phyloP scores from a whole-genome alignment of 2,329 filamentous ascomycete genomes.

The Chalaropsis thielavioides region DNA sequence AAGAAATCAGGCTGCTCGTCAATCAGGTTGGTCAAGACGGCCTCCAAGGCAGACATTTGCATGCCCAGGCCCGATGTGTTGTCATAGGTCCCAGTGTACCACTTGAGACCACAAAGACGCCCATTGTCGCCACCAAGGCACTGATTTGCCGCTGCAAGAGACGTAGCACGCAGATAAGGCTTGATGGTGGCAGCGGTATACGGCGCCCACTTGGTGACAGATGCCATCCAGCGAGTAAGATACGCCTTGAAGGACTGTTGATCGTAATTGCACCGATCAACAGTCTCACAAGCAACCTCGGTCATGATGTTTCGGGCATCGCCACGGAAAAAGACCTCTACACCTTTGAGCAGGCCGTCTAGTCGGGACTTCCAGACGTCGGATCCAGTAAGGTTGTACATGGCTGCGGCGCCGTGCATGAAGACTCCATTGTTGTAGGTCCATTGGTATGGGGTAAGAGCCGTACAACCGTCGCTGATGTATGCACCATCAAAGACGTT shows the following conservation, averaged over 20 bases:
- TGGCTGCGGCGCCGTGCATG: conserved; percentile 50
- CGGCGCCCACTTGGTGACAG: conserved; percentile 48
- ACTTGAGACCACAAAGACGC: conserved; percentile 45
- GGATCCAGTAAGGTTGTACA: conserved; percentile 47
- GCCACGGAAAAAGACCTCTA: conserved; percentile 40
- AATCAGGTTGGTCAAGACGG: conserved; percentile 48
- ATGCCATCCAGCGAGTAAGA: conserved; percentile 45
- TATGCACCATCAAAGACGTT: conserved; percentile 49
- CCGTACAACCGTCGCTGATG: conserved; percentile 41
- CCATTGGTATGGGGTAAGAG: conserved; percentile 48
- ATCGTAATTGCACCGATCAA: conserved; percentile 45
- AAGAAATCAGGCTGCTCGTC: conserved; percentile 29
- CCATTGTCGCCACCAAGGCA: conserved; percentile 43
- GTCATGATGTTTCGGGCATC: conserved; percentile 43
- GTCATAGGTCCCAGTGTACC: conserved; percentile 42
- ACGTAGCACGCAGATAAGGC: conserved; percentile 39
- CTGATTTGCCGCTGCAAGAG: conserved; percentile 40
- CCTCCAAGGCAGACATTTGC: conserved; percentile 55
- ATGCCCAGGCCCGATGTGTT: conserved; percentile 49
- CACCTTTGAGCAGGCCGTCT: conserved; percentile 40
- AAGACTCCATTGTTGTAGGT: conserved; percentile 55
- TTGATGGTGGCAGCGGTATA: conserved; percentile 40
- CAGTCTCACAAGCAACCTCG: conserved; percentile 50
- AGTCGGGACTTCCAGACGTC: conserved; percentile 43
- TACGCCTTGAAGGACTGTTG: conserved; percentile 52